Conservation (phyloP, 768 basidiomycete species). For the Tylopilus rubrobrunneus region DNA sequence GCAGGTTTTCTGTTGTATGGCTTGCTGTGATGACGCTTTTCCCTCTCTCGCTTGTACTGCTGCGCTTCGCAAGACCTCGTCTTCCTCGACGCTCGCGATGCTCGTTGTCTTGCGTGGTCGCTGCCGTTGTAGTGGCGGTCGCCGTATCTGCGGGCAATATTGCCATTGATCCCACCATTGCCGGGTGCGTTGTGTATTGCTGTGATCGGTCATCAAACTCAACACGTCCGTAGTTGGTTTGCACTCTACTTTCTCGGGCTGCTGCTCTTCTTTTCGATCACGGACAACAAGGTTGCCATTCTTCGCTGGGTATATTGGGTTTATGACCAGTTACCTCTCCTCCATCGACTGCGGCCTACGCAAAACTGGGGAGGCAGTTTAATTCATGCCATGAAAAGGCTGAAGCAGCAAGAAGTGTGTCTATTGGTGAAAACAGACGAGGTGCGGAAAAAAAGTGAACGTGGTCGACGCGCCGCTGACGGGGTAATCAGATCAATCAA, state of each 20-base stretch:
- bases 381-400: slow-evolving; percentile 39
- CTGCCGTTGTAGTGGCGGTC: slow-evolving; percentile 39
- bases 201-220: neutral
- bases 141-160: slow-evolving; percentile 58
- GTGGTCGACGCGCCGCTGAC: neutral
- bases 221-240: slow-evolving; percentile 47
- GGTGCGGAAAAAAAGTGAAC: slow-evolving; percentile 34
- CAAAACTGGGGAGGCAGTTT: slow-evolving; percentile 41
- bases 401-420: slow-evolving; percentile 55
- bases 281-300: slow-evolving; percentile 52
- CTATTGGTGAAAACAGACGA: slow-evolving; percentile 63
- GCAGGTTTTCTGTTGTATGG: slow-evolving; percentile 66
- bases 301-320: slow-evolving; percentile 57
- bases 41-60: slow-evolving; percentile 53
- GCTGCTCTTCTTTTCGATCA: slow-evolving; percentile 41
- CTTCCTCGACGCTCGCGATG: slow-evolving; percentile 43
- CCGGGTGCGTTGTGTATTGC: slow-evolving; percentile 38
- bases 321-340: slow-evolving; percentile 53
- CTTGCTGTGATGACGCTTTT: slow-evolving; percentile 62
- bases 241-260: slow-evolving; percentile 56
- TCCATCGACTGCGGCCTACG: slow-evolving; percentile 41
- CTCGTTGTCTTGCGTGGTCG: slow-evolving; percentile 37
- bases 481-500: slow-evolving; percentile 50
- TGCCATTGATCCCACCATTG: slow-evolving; percentile 50
- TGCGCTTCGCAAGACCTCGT: slow-evolving; percentile 64